Conservation (phyloP, 73 alveolate genomes). For the Tetrahymena borealis region DNA sequence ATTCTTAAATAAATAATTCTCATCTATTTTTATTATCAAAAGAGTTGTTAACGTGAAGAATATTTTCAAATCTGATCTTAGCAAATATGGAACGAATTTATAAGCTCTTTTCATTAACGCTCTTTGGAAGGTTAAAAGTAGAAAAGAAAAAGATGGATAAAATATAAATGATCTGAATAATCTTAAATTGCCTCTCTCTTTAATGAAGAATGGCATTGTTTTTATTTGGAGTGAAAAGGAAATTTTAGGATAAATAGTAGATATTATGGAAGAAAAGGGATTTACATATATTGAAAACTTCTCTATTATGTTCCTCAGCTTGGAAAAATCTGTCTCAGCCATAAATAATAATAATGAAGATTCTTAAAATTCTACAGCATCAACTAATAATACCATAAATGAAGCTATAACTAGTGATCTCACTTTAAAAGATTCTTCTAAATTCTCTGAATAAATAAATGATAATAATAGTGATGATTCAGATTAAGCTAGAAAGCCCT, state of each 20-base stretch:
- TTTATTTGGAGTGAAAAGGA: constrained; percentile 36
- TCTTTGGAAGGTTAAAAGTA: neutral
- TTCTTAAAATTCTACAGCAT: constrained; percentile 6
- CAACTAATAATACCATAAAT: neutral
- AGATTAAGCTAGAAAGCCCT: neutral
- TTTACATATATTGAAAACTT: constrained; percentile 26
- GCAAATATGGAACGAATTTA: neutral
- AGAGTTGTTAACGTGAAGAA: neutral
- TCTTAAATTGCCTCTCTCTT: neutral
- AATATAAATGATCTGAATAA: neutral
- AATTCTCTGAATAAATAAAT: neutral
- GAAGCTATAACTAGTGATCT: neutral
- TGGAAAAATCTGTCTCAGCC: constrained; percentile 1
- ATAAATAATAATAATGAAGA: constrained; percentile 12
- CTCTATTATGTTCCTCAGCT: constrained; percentile 8
- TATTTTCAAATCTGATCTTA: neutral
- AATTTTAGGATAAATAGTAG: constrained; percentile 8
- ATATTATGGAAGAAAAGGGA: constrained; percentile 15
- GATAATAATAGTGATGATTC: neutral
- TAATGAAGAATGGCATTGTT: constrained; percentile 16
- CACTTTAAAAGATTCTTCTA: neutral
- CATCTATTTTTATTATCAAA: too few relatives aligned
- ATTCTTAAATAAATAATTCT: too few relatives aligned
- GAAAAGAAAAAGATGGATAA: neutral
- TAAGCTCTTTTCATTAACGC: neutral